Conservation (phyloP, 1,139 yeast species). For the Geotrichum europaeum region DNA sequence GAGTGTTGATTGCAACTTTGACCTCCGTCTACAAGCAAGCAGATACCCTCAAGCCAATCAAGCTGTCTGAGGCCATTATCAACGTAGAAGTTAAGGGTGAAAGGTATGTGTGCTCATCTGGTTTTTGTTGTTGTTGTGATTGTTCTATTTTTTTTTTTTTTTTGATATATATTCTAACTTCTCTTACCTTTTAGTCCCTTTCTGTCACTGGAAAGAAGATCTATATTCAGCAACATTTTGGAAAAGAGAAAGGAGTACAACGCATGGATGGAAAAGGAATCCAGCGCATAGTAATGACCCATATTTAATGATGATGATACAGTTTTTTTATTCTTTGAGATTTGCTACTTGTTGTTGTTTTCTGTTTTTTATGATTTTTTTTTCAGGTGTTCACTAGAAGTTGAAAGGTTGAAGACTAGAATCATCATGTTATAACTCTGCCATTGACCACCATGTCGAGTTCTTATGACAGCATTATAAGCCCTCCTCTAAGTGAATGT, state of each 20-base stretch:
- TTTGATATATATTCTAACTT: neutral
- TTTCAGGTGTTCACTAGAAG: neutral
- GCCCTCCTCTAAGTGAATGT: neutral
- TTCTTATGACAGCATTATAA: neutral
- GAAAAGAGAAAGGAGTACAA: conserved; percentile 28
- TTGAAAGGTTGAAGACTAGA: neutral
- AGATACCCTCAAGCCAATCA: conserved; percentile 28
- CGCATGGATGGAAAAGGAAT: conserved; percentile 24
- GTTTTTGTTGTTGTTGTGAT: neutral
- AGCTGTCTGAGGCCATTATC: conserved; percentile 28
- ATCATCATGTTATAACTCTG: neutral
- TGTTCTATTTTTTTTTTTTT: neutral
- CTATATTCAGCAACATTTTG: conserved; percentile 31
- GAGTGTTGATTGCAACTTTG: conserved; percentile 21
- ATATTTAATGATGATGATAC: neutral
- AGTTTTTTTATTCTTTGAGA: neutral
- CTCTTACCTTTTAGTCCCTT: conserved; percentile 25
- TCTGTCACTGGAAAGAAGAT: conserved; percentile 31
- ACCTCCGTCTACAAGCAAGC: conserved; percentile 24
- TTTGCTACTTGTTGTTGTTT: no score
- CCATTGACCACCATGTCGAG: neutral
- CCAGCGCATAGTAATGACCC: neutral
- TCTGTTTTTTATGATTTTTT: neutral
- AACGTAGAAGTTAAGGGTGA: conserved; percentile 26
- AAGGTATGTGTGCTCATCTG: conserved; percentile 20